A percentile compares a stretch with the other conserved stretches of the same genome.
Evolutionary conservation across 2,329 filamentous ascomycete species (phyloP).

Genomic region (Botryosphaeria dothidea): DNA sequence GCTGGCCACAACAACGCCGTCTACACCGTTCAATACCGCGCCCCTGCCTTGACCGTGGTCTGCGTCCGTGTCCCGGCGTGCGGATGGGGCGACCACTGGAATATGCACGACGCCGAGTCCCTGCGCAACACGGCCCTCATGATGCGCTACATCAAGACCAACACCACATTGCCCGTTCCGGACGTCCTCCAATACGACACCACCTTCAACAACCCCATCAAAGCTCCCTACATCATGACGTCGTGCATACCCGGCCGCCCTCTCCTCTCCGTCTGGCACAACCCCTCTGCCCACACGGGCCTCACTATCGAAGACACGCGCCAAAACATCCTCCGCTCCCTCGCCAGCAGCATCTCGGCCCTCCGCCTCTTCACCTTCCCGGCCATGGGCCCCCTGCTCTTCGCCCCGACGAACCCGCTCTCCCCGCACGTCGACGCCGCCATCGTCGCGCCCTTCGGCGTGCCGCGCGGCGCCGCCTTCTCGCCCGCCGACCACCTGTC

Average conservation of each 20-base stretch:
- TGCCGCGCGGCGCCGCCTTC: neutral
- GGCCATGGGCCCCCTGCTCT: neutral
- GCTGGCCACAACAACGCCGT: neutral
- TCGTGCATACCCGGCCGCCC: conserved; percentile 21
- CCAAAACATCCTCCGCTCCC: neutral
- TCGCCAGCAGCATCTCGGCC: neutral
- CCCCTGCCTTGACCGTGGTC: neutral
- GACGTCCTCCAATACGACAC: conserved; percentile 23
- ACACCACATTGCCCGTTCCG: conserved; percentile 23
- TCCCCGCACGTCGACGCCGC: neutral
- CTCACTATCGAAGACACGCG: neutral
- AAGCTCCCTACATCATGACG: conserved; percentile 27
- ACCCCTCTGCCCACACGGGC: neutral
- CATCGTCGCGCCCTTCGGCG: neutral
- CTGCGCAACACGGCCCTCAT: neutral
- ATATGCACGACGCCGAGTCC: neutral
- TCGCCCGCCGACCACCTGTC: neutral
- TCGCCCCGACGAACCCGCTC: neutral
- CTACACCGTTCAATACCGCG: neutral
- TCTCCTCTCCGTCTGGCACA: conserved; percentile 23
- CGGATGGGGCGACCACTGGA: neutral
- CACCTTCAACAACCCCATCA: conserved; percentile 22
- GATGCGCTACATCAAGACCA: conserved; percentile 21
- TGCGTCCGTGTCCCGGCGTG: conserved; percentile 1
- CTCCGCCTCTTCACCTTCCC: neutral